Percentiles rank a stretch among this genome's conserved stretches.
phyloP scores from a whole-genome alignment of 441 rosid genomes.

The Corymbia calophylla region DNA sequence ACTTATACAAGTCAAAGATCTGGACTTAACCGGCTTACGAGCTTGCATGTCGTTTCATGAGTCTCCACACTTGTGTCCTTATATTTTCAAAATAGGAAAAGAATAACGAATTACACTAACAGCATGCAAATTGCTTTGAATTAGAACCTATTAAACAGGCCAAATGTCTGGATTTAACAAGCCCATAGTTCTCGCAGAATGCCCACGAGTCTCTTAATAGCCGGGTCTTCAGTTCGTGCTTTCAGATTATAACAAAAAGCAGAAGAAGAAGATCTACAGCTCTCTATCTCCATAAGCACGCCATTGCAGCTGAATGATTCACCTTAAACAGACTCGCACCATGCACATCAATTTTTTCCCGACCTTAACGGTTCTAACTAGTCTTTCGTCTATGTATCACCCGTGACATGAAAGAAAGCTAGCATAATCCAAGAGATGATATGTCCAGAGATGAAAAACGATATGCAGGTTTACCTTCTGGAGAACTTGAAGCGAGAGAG shows the following conservation, averaged over 20 bases:
- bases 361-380: neutral
- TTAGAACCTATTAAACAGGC: neutral
- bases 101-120: neutral
- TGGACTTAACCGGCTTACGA: neutral
- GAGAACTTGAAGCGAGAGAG: neutral
- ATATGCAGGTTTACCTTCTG: neutral
- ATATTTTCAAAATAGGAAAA: neutral
- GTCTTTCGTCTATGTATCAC: neutral
- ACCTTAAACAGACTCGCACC: neutral
- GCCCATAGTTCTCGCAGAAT: neutral
- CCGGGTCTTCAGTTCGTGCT: neutral
- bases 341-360: neutral
- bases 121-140: neutral
- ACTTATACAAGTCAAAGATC: neutral
- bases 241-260: neutral
- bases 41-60: neutral
- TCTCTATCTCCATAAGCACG: neutral
- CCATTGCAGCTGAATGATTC: neutral
- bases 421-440: neutral
- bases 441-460: neutral
- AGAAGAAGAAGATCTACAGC: neutral
- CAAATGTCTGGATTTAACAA: neutral
- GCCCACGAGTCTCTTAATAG: neutral
- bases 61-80: neutral
- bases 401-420: neutral